Conservation (phyloP, 2,329 filamentous ascomycete species). For the Fusarium sp. region DNA sequence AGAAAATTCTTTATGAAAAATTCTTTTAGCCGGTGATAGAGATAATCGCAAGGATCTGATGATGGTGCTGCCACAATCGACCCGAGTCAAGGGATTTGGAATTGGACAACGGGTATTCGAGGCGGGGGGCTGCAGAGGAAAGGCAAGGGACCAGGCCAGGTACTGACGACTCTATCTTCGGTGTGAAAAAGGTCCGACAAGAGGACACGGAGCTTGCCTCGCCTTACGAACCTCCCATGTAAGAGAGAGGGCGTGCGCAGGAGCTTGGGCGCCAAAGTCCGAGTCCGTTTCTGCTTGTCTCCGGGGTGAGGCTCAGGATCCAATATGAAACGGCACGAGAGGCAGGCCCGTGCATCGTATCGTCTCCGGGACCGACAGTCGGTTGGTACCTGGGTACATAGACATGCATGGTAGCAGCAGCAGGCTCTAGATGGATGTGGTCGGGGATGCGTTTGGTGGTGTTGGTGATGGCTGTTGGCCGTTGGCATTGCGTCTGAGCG, state of each 20-base stretch:
- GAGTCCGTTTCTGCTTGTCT: background rate
- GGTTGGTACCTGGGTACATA: background rate
- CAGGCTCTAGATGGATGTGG: background rate
- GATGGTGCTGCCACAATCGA: constrained; percentile 24
- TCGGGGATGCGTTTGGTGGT: background rate
- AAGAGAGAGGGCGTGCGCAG: constrained; percentile 11
- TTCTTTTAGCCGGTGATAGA: constrained; percentile 11
- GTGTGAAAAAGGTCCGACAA: constrained; percentile 3
- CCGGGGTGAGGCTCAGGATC: constrained; percentile 1
- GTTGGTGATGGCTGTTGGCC: constrained; percentile 6
- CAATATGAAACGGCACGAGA: constrained; percentile 19
- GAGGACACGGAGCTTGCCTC: background rate
- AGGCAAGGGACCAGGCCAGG: background rate
- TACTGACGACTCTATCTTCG: background rate
- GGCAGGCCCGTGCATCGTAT: constrained; percentile 22
- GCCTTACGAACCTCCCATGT: background rate
- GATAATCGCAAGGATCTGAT: constrained; percentile 17
- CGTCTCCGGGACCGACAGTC: constrained; percentile 12
- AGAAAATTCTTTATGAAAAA: background rate
- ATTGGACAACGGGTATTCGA: constrained; percentile 18
- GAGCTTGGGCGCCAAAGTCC: constrained; percentile 4
- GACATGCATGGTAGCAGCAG: background rate
- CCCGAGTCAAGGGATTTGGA: constrained; percentile 9
- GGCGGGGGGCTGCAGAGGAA: constrained; percentile 17
- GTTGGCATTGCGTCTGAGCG: constrained; percentile 10